Conservation (phyloP, 2,329 filamentous ascomycete species). For the Ceratocystis diversiconidia region DNA sequence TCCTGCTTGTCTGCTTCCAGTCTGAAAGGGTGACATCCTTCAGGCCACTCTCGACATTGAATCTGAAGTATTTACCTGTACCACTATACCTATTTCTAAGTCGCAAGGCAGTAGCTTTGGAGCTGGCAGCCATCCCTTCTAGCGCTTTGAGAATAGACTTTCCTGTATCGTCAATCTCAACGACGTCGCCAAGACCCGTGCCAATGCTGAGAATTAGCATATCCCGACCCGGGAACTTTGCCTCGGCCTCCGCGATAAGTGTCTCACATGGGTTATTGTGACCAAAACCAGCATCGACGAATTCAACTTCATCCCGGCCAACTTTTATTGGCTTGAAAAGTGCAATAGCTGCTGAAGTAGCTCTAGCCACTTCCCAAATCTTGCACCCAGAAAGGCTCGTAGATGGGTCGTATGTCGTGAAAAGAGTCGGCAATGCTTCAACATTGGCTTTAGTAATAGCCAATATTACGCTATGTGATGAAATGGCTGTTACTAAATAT, state of each 20-base stretch:
- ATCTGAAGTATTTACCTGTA: slow-evolving; percentile 21
- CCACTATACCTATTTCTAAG: slow-evolving; percentile 19
- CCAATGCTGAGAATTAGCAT: slow-evolving; percentile 22
- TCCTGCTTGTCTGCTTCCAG: slow-evolving; percentile 21
- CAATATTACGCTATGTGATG: background rate
- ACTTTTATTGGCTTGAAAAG: slow-evolving; percentile 24
- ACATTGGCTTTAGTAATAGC: background rate
- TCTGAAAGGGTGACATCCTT: slow-evolving; percentile 22
- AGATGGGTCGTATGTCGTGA: slow-evolving; percentile 23
- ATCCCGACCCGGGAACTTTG: slow-evolving; percentile 20
- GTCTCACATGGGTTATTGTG: slow-evolving; percentile 14
- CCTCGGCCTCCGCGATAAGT: slow-evolving; percentile 23
- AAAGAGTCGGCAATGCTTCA: slow-evolving; percentile 20
- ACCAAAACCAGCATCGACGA: slow-evolving; percentile 24
- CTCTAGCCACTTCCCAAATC: slow-evolving; percentile 24
- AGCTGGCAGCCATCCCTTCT: background rate
- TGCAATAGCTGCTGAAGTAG: slow-evolving; percentile 23
- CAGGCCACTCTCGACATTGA: slow-evolving; percentile 23
- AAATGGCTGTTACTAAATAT: background rate
- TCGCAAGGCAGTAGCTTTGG: background rate
- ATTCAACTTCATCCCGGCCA: slow-evolving; percentile 22
- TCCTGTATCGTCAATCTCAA: slow-evolving; percentile 18
- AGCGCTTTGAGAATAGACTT: background rate
- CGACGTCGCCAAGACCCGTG: slow-evolving; percentile 21
- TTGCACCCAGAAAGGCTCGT: slow-evolving; percentile 20